Conservation (phyloP, 1,284 basidiomycete genomes). For the Cutaneotrichosporon spelunceum region DNA sequence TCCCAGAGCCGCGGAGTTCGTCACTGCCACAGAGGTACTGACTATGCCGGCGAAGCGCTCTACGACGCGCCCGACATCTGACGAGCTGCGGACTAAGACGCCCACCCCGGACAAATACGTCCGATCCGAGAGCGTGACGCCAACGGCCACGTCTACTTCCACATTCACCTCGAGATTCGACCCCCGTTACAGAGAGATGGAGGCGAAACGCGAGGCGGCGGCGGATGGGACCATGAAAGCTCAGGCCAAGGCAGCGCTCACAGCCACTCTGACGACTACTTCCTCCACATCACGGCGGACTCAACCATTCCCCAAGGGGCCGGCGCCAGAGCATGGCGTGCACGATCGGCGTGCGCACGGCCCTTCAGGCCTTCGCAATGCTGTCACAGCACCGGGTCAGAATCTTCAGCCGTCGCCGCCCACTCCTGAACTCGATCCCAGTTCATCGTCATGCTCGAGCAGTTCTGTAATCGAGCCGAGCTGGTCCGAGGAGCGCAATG, state of each 20-base stretch:
- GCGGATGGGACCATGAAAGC: not conserved
- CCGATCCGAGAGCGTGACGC: slow-evolving; percentile 1
- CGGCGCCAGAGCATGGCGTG: not conserved
- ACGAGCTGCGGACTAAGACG: not conserved
- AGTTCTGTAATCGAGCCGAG: slow-evolving; percentile 18
- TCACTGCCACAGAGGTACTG: not conserved
- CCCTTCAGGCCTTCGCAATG: slow-evolving; percentile 18
- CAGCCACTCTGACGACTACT: not conserved
- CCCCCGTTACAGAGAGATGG: slow-evolving; percentile 5
- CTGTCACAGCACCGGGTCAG: not conserved
- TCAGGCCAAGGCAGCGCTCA: not conserved
- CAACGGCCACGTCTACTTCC: not conserved
- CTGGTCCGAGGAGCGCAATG: slow-evolving; percentile 15
- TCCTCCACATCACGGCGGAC: not conserved
- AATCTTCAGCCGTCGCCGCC: slow-evolving; percentile 22
- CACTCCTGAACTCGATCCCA: slow-evolving; percentile 37
- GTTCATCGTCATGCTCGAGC: slow-evolving; percentile 26
- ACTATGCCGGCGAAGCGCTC: not conserved
- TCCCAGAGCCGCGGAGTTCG: not conserved
- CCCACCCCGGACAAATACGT: not conserved
- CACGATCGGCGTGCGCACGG: not conserved
- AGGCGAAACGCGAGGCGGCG: not conserved
- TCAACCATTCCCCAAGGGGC: not conserved
- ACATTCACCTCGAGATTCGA: slow-evolving; percentile 14
- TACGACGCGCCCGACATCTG: not conserved